Evolutionary conservation across 1,284 basidiomycete species (phyloP).

Genomic region (Cryptococcus amylolentus): DNA sequence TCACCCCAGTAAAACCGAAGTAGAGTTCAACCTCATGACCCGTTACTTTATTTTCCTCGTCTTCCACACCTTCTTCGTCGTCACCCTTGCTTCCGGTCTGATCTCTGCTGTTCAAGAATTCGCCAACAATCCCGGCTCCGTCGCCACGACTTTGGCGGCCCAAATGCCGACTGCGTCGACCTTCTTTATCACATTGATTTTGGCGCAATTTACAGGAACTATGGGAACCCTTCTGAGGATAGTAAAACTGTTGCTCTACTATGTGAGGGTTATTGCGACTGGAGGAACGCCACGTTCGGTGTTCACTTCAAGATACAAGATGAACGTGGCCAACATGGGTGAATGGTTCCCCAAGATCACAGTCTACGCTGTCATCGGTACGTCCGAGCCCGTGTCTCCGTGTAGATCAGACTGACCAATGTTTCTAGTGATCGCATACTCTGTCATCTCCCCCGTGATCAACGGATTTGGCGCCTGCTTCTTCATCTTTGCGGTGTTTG

Average conservation of each 20-base stretch:
- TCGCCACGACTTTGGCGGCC: conserved; percentile 55
- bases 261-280: conserved; percentile 58
- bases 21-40: conserved; percentile 70
- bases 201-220: conserved; percentile 51
- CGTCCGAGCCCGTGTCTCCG: conserved; percentile 36
- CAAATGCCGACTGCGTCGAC: conserved; percentile 68
- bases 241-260: conserved; percentile 62
- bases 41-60: conserved; percentile 72
- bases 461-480: conserved; percentile 80
- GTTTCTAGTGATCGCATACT: conserved; percentile 66
- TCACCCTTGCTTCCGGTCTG: conserved; percentile 65
- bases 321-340: conserved; percentile 61
- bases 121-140: conserved; percentile 56
- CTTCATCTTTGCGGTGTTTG: conserved; percentile 77
- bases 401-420: conserved; percentile 23
- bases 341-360: conserved; percentile 70
- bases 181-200: conserved; percentile 74
- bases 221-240: conserved; percentile 58
- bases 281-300: conserved; percentile 52
- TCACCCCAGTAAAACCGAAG: conserved; percentile 65
- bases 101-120: conserved; percentile 53
- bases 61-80: conserved; percentile 65
- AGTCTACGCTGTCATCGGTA: conserved; percentile 72
- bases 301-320: conserved; percentile 48
- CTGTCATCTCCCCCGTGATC: conserved; percentile 88